These are phyloP conservation scores for Nothophoma quercina DNA, from an alignment of 2,329 filamentous ascomycete species.

Conservation along the genomic window DNA sequence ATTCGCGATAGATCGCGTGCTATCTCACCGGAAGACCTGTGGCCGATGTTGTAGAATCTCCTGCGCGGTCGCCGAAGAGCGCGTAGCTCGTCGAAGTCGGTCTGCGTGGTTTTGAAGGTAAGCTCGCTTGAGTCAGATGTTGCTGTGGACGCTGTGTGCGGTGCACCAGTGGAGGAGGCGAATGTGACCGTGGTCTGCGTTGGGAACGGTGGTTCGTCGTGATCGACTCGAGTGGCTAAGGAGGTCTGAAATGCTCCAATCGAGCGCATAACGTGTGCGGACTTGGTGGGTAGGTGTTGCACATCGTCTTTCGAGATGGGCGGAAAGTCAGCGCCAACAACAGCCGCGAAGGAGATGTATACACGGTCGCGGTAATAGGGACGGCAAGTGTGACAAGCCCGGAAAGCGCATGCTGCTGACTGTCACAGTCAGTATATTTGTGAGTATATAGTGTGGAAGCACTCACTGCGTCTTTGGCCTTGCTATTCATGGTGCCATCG, in stretches of 20 bases:
- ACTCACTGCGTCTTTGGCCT: constrained; percentile 24
- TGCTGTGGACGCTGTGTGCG: constrained; percentile 23
- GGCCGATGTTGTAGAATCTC: constrained; percentile 41
- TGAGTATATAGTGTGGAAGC: neutral
- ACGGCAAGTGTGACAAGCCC: constrained; percentile 59
- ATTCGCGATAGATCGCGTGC: constrained; percentile 25
- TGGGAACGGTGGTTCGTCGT: constrained; percentile 8
- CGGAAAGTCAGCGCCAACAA: constrained; percentile 49
- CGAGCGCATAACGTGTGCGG: constrained; percentile 44
- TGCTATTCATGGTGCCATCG: constrained; percentile 32
- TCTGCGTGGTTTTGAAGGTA: constrained; percentile 44
- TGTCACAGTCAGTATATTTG: neutral
- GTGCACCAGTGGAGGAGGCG: constrained; percentile 19
- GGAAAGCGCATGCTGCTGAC: constrained; percentile 49
- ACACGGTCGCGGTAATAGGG: constrained; percentile 58
- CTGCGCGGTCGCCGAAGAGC: constrained; percentile 32
- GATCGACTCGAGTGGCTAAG: neutral
- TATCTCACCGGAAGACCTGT: constrained; percentile 32
- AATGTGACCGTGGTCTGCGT: constrained; percentile 18
- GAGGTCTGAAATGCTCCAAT: constrained; percentile 33
- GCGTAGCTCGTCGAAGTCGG: constrained; percentile 35
- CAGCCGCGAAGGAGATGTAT: constrained; percentile 54
- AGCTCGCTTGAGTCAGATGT: constrained; percentile 31
- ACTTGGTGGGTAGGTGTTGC: constrained; percentile 44
- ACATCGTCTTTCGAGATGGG: constrained; percentile 44